Conservation (phyloP, 768 basidiomycete species). For the Tulasnella sp. region DNA sequence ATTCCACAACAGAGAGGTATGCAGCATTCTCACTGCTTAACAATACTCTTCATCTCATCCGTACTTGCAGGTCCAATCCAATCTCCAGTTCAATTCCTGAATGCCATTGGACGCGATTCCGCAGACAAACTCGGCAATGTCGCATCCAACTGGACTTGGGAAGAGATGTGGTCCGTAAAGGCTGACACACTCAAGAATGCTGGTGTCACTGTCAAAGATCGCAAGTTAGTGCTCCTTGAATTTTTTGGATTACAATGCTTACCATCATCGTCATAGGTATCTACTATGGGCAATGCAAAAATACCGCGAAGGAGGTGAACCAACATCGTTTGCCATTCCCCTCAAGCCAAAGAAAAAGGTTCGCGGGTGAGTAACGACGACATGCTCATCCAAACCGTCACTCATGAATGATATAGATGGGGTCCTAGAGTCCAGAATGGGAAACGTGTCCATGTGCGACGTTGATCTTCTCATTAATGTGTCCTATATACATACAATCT, state of each 20-base stretch:
- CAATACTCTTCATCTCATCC: neutral
- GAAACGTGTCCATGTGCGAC: slow-evolving; percentile 58
- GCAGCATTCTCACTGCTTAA: neutral
- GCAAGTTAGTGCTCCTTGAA: slow-evolving; percentile 38
- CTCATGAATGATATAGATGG: slow-evolving; percentile 34
- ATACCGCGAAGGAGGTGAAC: slow-evolving; percentile 43
- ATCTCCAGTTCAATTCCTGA: slow-evolving; percentile 52
- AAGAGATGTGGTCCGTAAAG: slow-evolving; percentile 51
- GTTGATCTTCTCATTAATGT: too few species aligned
- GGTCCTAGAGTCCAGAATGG: slow-evolving; percentile 64
- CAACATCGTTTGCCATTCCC: slow-evolving; percentile 51
- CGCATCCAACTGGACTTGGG: slow-evolving; percentile 38
- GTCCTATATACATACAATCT: too few species aligned
- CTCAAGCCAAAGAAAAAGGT: slow-evolving; percentile 59
- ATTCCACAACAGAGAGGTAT: slow-evolving; percentile 4
- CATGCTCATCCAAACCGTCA: neutral
- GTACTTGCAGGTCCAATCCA: slow-evolving; percentile 34
- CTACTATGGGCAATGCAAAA: slow-evolving; percentile 79
- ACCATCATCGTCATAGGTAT: slow-evolving; percentile 37
- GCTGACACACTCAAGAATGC: slow-evolving; percentile 48
- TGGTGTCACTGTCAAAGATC: slow-evolving; percentile 52
- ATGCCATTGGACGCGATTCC: slow-evolving; percentile 54
- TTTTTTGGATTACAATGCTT: neutral
- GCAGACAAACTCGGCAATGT: slow-evolving; percentile 46
- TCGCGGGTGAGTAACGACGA: slow-evolving; percentile 47